phyloP scores from a whole-genome alignment of 345 rosid genomes.

The Dovyalis caffra region DNA sequence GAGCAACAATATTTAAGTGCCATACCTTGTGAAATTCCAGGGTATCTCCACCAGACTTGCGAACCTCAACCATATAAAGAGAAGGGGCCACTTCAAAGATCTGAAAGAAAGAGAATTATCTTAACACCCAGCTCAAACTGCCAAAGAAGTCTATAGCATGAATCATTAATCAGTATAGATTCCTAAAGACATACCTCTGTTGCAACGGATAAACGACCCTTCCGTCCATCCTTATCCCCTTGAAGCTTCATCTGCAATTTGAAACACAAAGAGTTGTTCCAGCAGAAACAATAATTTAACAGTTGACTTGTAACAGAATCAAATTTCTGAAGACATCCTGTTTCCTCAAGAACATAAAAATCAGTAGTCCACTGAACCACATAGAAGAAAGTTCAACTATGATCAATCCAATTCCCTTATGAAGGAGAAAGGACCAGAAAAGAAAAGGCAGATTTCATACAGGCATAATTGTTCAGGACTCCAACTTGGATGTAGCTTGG shows the following conservation, averaged over 20 bases:
- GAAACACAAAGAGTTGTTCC: neutral
- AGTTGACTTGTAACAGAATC: neutral
- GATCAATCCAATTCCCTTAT: neutral
- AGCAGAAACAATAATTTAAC: constrained; percentile 9
- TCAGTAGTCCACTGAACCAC: neutral
- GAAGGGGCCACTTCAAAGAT: constrained; percentile 97
- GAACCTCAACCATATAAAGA: constrained; percentile 90
- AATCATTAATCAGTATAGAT: neutral
- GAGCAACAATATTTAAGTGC: neutral
- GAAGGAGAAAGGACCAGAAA: neutral
- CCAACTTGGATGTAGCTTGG: neutral
- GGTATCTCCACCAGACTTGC: constrained; percentile 94
- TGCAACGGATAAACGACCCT: constrained; percentile 93
- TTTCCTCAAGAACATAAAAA: neutral
- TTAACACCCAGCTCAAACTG: neutral
- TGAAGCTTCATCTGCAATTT: constrained; percentile 71
- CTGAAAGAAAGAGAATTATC: constrained; percentile 31
- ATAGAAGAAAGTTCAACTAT: neutral
- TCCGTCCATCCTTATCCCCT: constrained; percentile 96
- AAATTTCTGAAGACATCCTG: neutral
- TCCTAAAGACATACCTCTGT: constrained; percentile 60
- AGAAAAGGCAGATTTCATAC: neutral
- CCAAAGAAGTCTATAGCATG: neutral
- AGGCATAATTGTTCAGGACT: neutral
- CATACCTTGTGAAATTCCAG: constrained; percentile 94